Base-by-base conservation (phyloP, 2,329 filamentous ascomycete genomes). In the Scopulariopsis brevicaulis region DNA sequence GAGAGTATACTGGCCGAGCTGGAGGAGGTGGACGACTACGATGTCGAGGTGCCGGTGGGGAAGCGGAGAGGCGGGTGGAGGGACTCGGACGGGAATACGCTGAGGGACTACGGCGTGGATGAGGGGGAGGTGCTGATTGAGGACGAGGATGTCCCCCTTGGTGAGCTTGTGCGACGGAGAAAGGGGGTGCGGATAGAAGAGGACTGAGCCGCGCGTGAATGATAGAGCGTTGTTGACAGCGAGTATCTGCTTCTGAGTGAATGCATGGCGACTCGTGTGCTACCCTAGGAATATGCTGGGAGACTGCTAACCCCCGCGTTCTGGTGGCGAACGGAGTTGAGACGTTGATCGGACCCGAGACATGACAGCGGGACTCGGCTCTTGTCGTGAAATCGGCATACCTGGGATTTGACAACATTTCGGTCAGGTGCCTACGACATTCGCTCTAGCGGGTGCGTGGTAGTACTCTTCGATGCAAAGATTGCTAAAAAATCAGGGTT, bases 91-190 rank as follows among this genome's bases (percentile, higher is more conserved):
- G 89, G 89, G 1, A 87, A 93, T 66, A 76, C 83, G 37, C 71
- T 94, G 55, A 77, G 80, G 50, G 89, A 94, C 65, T 94, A 85
- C 65, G 89, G 89, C 1, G 88, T 94, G 0, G 89, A 93, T 63
- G 87, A 90, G 65, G 59, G 59, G 12, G 50, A 51, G 7, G 24
- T 58, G 6, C 40, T 62, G 18, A 59, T 22, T 4, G 68, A 70
- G 8, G 77, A 81, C 18, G 78, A 81, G 1, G 84, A 91, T 64
- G 72, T 93, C 15, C 89, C 88, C 0, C 71, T 93, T 48, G 83
- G 81, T 4, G 84, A 90, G 66, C 64, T 93, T 15, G 70, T 91
- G 52, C 73, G 81, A 54, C 74, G 83, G 62, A 73, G 83, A 61
- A 81, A 74, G 60, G 67, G 72, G n/a, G 51, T 52, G 15, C 51